Evolutionary conservation across 2,329 filamentous ascomycete species (phyloP).

Genomic region (Teratosphaeria epicoccoides): DNA sequence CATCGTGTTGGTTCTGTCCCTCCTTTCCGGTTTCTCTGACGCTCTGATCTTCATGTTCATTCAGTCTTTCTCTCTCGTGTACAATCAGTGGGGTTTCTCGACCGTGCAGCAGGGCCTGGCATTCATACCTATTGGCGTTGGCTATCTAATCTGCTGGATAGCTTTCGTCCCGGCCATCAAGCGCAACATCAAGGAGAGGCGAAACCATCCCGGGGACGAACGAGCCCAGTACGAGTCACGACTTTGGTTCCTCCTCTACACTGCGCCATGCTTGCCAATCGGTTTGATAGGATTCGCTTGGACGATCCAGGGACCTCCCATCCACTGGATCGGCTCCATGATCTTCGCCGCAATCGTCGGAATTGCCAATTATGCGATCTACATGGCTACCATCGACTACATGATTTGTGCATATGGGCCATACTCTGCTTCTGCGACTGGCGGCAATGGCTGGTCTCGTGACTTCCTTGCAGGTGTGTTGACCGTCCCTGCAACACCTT

Average conservation of each 20-base stretch:
- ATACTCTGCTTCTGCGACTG: slow-evolving; percentile 64
- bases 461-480: slow-evolving; percentile 66
- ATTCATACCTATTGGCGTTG: slow-evolving; percentile 58
- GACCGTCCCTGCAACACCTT: slow-evolving; percentile 57
- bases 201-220: slow-evolving; percentile 38
- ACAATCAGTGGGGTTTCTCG: slow-evolving; percentile 56
- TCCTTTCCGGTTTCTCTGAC: slow-evolving; percentile 65
- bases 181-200: slow-evolving; percentile 40
- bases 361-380: slow-evolving; percentile 52
- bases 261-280: slow-evolving; percentile 52
- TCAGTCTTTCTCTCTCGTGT: slow-evolving; percentile 61
- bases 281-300: slow-evolving; percentile 64
- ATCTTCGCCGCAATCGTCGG: slow-evolving; percentile 58
- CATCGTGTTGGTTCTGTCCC: slow-evolving; percentile 60
- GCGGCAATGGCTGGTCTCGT: slow-evolving; percentile 64
- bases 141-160: slow-evolving; percentile 55
- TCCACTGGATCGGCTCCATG: slow-evolving; percentile 62
- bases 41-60: slow-evolving; percentile 74
- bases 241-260: slow-evolving; percentile 56
- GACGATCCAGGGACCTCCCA: slow-evolving; percentile 53
- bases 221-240: slow-evolving; percentile 55
- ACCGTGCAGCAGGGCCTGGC: slow-evolving; percentile 49
- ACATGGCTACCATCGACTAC: slow-evolving; percentile 69
- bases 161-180: slow-evolving; percentile 49
- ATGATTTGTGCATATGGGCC: slow-evolving; percentile 66